Evolutionary conservation across 306 rosid genomes (phyloP), one percentile per base, ranked within the genome.

Genomic region (Geum urbanum): DNA sequence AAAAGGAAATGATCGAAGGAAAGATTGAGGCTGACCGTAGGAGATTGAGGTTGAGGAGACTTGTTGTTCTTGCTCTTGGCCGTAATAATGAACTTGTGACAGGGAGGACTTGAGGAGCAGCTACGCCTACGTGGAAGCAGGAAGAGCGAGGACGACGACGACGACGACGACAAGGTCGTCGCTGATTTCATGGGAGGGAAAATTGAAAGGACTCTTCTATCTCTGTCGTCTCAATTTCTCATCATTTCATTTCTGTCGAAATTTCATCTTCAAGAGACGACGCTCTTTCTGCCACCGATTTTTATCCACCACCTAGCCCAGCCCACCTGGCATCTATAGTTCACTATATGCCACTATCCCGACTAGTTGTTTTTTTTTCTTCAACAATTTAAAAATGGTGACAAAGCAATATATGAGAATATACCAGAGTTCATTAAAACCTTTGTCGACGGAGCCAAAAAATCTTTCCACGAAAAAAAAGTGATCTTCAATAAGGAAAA

Each of bases 1-100:
- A n/a, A 10, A 18, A 7, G 0, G 54, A 51, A 14, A 8, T 19
- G 58, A 53, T n/a, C n/a, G n/a, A 8, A 4, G 6, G 5, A 5
- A 15, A 14, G 14, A 18, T 0, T 19, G 4, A 40, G 12, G 50
- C 48, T 8, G 3, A 65, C 70, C 55, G 39, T 24, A 14, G 70
- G 14, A 22, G 39, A 40, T n/a, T 44, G 48, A 37, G 66, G 16
- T 7, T 47, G 67, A 1, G n/a, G 46, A 60, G 66, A 39, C 66
- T 40, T 66, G 55, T 47, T 66, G 68, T 41, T 63, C 35, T 43
- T 63, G 69, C 62, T 55, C 72, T 68, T 68, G 62, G 61, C 72
- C 72, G 19, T 39, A 51, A 52, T 12, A 19, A 11, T 49, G 40
- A 68, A 18, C 62, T 39, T 53, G 49, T 37, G 9, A 68, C 19